Evolutionary conservation across 345 rosid genomes (phyloP), one percentile per base, ranked within the genome.

Genomic region (Dipteronia sinensis): DNA sequence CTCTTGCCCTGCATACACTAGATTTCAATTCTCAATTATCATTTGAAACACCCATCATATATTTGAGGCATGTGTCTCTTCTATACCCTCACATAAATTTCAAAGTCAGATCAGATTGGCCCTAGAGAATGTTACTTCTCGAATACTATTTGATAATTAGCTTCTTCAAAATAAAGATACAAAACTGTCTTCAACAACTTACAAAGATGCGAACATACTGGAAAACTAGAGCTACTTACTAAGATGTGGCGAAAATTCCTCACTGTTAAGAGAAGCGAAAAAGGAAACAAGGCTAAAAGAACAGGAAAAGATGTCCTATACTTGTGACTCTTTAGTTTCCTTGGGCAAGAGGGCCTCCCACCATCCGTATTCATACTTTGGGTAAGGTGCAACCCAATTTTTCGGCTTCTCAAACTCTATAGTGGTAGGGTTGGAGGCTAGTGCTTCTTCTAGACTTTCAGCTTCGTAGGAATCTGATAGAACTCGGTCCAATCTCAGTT

Each of bases 401-500:
- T 87, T 88, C 25, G 97, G 98, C 87, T 95, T 79, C 72, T 87
- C 95, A 66, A 95, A 95, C 87, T 90, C 85, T 4, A 95, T 25
- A 46, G 81, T 82, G 16, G 90, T 71, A 27, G 97, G 95, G 81
- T 83, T 93, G 10, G 89, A 91, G 42, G 96, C 97, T 76, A 95
- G 84, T 4, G 97, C 98, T 85, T 95, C 97, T 83, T 90, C 93
- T 7, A 86, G 74, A 77, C 86, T 82, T 16, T 76, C 88, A 66
- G 97, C 92, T 86, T 92, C 94, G 69, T 80, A 93, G 77, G 87
- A 88, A 27, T 86, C 94, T n/a, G 86, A 83, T 29, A 95, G 87
- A 83, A 95, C 99, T 70, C 98, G 88, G 85, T 95, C 99, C 88
- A 95, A 75, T 82, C 99, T 92, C 76, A 95, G 83, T 83, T 95